Evolutionary conservation across 768 basidiomycete genomes (phyloP).

Genomic region (Macrolepiota dolichaula): DNA sequence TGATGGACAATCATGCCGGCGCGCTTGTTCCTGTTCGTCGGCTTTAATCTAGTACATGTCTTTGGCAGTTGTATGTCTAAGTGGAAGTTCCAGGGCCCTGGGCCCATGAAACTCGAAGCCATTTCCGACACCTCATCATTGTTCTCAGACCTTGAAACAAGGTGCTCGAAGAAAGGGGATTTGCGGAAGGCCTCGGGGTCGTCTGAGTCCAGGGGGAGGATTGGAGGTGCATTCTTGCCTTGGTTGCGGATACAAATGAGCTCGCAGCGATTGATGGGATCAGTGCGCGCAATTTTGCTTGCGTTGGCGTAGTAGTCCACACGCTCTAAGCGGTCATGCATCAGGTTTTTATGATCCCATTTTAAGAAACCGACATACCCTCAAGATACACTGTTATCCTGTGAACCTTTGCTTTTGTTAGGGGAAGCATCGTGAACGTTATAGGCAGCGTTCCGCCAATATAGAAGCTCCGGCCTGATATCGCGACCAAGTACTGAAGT

Average conservation of each 20-base stretch:
- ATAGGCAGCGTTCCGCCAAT: conserved; percentile 83
- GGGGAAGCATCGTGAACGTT: conserved; percentile 75
- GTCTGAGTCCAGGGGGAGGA: conserved; percentile 79
- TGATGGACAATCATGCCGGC: conserved; percentile 78
- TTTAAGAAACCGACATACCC: conserved; percentile 44
- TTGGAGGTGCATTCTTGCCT: conserved; percentile 50
- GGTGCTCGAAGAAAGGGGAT: conserved; percentile 57
- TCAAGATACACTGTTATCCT: conserved; percentile 72
- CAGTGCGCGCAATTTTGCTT: conserved; percentile 65
- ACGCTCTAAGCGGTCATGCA: conserved; percentile 48
- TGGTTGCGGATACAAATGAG: conserved; percentile 61
- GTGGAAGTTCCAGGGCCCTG: conserved; percentile 86
- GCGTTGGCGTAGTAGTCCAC: conserved; percentile 76
- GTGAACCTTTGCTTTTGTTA: conserved; percentile 81
- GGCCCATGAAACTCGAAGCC: conserved; percentile 62
- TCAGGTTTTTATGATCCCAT: not conserved
- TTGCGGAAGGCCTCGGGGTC: conserved; percentile 55
- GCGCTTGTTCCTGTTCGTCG: conserved; percentile 76
- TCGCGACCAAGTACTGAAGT: conserved; percentile 73
- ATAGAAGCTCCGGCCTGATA: conserved; percentile 73
- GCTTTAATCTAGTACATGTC: conserved; percentile 59
- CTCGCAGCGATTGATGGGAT: conserved; percentile 55
- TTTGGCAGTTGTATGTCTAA: conserved; percentile 65
- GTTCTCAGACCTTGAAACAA: conserved; percentile 32
- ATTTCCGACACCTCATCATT: conserved; percentile 53